Evolutionary conservation across 768 basidiomycete genomes (phyloP).

Genomic region (Macrocybe gigantea): DNA sequence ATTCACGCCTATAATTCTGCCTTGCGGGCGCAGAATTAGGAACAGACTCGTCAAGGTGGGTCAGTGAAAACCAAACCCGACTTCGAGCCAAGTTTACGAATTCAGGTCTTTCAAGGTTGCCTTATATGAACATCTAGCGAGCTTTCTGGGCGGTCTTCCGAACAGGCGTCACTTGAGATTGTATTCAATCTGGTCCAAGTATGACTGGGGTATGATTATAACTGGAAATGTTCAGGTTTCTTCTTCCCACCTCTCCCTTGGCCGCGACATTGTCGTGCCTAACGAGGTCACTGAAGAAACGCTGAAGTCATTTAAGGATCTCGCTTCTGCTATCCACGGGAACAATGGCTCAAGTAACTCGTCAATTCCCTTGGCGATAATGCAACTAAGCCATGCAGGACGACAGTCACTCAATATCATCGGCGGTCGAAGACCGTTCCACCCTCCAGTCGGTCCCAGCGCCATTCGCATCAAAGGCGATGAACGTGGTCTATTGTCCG

Average conservation of each 20-base stretch:
- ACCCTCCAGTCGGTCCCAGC: conserved; percentile 68
- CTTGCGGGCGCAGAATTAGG: conserved; percentile 32
- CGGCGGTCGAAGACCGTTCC: conserved; percentile 58
- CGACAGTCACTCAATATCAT: conserved; percentile 76
- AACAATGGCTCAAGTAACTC: conserved; percentile 5
- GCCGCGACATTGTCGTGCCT: conserved; percentile 67
- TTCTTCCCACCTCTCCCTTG: conserved; percentile 56
- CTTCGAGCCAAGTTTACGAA: not conserved
- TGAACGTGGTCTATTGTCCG: conserved; percentile 22
- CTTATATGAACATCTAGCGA: conserved; percentile 80
- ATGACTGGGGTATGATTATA: conserved; percentile 83
- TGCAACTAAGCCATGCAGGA: conserved; percentile 82
- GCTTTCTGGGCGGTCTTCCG: conserved; percentile 64
- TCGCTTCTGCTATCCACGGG: conserved; percentile 49
- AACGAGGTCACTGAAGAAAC: conserved; percentile 31
- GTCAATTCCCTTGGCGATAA: conserved; percentile 44
- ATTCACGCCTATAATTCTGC: conserved; percentile 25
- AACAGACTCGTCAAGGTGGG: conserved; percentile 56
- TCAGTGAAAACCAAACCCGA: not conserved
- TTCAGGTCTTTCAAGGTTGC: conserved; percentile 54
- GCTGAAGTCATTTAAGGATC: conserved; percentile 41
- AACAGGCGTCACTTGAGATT: conserved; percentile 56
- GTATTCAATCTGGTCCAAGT: conserved; percentile 69
- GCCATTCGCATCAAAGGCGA: conserved; percentile 41
- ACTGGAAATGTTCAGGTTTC: conserved; percentile 83